A percentile compares a stretch with the other conserved stretches of the same genome.
Evolutionary conservation across 805 yeast genomes (phyloP).

Genomic region (Lachancea cidri): DNA sequence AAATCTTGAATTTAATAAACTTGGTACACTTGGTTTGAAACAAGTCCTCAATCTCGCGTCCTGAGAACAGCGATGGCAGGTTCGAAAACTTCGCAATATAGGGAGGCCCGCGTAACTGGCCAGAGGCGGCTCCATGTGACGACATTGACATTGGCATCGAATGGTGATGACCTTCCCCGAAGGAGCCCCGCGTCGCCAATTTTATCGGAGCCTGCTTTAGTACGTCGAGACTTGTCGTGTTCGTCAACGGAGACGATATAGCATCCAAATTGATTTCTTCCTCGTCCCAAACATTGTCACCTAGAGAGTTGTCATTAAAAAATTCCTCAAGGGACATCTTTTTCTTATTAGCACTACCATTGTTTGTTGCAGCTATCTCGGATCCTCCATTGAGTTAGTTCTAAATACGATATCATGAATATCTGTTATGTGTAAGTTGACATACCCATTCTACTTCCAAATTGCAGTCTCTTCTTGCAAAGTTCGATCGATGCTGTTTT

Average conservation of each 20-base stretch:
- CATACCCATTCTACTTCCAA: slow-evolving; percentile 8
- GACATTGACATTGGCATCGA: background rate
- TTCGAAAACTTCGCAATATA: slow-evolving; percentile 59
- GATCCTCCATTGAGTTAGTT: background rate
- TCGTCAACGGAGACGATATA: slow-evolving; percentile 19
- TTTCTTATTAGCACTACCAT: slow-evolving; percentile 21
- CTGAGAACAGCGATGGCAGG: slow-evolving; percentile 50
- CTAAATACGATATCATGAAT: background rate
- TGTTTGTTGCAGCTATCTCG: slow-evolving; percentile 5
- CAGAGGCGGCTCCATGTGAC: slow-evolving; percentile 1
- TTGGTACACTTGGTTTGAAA: slow-evolving; percentile 58
- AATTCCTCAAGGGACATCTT: slow-evolving; percentile 45
- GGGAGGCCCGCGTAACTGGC: slow-evolving; percentile 42
- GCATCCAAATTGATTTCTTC: slow-evolving; percentile 33
- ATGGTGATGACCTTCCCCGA: slow-evolving; percentile 11
- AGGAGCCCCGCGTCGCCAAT: slow-evolving; percentile 11
- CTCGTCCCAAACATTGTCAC: slow-evolving; percentile 33
- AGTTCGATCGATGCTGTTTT: background rate
- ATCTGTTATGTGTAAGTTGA: background rate
- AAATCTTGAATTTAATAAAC: slow-evolving; percentile 53
- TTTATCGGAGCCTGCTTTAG: slow-evolving; percentile 17
- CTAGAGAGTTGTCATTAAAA: slow-evolving; percentile 38
- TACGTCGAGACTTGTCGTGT: slow-evolving; percentile 29
- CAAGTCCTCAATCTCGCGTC: slow-evolving; percentile 49
- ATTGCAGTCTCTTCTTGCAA: background rate